These are phyloP conservation scores for Alternaria alternata DNA, from an alignment of 2,329 filamentous ascomycete genomes.

Conservation along the genomic window DNA sequence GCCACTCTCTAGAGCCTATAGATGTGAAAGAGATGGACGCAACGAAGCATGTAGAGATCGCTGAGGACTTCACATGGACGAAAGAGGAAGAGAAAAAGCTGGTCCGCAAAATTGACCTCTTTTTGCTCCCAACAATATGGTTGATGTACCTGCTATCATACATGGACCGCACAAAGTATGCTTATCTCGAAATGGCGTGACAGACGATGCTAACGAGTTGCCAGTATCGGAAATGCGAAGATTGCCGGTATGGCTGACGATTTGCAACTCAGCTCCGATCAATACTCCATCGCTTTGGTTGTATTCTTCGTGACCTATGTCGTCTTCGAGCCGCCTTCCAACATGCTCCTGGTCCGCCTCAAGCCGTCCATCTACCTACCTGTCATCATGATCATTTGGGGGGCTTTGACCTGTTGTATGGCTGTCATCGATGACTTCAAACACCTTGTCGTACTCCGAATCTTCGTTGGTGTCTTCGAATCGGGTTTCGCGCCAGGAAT, in stretches of 20 bases:
- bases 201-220: neutral
- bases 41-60: slow-evolving; percentile 55
- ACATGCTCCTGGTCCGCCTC: slow-evolving; percentile 61
- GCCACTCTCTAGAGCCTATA: slow-evolving; percentile 28
- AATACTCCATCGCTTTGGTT: slow-evolving; percentile 61
- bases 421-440: slow-evolving; percentile 57
- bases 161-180: slow-evolving; percentile 54
- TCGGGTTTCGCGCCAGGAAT: slow-evolving; percentile 65
- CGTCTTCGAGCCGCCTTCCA: slow-evolving; percentile 62
- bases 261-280: slow-evolving; percentile 55
- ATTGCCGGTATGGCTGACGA: slow-evolving; percentile 61
- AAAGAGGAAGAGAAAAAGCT: slow-evolving; percentile 59
- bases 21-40: slow-evolving; percentile 47
- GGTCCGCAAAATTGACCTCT: slow-evolving; percentile 59
- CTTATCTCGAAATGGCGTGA: neutral
- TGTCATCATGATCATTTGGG: slow-evolving; percentile 64
- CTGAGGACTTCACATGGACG: slow-evolving; percentile 56
- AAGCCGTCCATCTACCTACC: slow-evolving; percentile 61
- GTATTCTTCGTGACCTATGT: slow-evolving; percentile 65
- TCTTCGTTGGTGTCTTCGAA: slow-evolving; percentile 65
- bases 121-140: slow-evolving; percentile 59
- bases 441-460: slow-evolving; percentile 61
- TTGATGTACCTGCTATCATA: slow-evolving; percentile 61
- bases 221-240: slow-evolving; percentile 59
- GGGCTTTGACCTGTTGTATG: slow-evolving; percentile 60